These are phyloP conservation scores for Lasiodiplodia hormozganensis DNA, from an alignment of 2,329 filamentous ascomycete species.

Conservation along the genomic window DNA sequence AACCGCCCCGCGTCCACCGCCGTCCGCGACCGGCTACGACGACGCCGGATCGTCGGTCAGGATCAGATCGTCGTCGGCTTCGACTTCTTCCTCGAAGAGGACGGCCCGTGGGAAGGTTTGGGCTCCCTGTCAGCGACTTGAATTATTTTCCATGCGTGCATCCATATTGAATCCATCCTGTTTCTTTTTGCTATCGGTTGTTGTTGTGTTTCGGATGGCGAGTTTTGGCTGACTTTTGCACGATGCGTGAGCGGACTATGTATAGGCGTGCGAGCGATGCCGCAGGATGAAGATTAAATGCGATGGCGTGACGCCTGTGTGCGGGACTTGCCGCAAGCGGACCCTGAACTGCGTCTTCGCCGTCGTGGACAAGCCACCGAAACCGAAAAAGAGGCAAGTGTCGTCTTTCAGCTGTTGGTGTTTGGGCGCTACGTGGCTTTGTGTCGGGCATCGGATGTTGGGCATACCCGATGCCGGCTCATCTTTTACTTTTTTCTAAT, in stretches of 20 bases:
- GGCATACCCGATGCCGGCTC: background rate
- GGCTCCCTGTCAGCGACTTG: background rate
- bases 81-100: background rate
- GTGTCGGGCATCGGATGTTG: background rate
- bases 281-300: slow-evolving; percentile 25
- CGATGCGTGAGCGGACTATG: background rate
- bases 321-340: slow-evolving; percentile 23
- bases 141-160: background rate
- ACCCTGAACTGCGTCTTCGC: slow-evolving; percentile 13
- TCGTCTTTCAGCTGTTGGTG: background rate
- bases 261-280: slow-evolving; percentile 15
- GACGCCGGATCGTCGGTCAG: background rate
- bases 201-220: background rate
- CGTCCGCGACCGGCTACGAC: background rate
- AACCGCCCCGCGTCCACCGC: background rate
- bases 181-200: background rate
- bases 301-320: slow-evolving; percentile 9
- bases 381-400: background rate
- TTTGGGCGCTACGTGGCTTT: background rate
- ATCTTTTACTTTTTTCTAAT: background rate
- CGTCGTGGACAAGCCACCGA: slow-evolving; percentile 13
- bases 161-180: no score
- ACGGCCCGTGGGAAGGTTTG: slow-evolving; percentile 20
- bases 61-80: background rate
- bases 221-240: background rate